A percentile compares a stretch with the other conserved stretches of the same genome.
phyloP scores from a whole-genome alignment of 495 filamentous ascomycete species.

The Podospora pseudopauciseta region DNA sequence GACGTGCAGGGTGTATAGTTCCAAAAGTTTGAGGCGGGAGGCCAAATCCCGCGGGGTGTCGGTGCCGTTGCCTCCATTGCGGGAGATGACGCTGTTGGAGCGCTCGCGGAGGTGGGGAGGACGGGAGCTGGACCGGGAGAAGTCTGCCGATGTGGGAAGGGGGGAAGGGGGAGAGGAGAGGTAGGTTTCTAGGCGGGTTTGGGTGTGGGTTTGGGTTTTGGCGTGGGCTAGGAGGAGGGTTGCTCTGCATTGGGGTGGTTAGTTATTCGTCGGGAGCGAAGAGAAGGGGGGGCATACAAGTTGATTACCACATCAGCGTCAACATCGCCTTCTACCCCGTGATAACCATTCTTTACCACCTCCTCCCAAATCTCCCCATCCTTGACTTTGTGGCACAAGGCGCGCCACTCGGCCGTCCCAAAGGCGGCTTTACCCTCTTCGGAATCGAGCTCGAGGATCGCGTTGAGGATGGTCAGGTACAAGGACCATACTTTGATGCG shows the following conservation, averaged over 20 bases:
- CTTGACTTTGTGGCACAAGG: conserved; percentile 71
- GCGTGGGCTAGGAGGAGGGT: conserved; percentile 85
- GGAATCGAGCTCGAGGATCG: conserved; percentile 79
- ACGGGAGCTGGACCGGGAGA: conserved; percentile 33
- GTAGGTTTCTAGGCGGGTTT: conserved; percentile 84
- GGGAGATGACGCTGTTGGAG: conserved; percentile 37
- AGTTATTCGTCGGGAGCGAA: not conserved
- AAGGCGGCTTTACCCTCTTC: conserved; percentile 86
- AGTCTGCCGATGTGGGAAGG: conserved; percentile 57
- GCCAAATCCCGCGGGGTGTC: conserved; percentile 74
- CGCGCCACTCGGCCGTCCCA: conserved; percentile 78
- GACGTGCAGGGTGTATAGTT: conserved; percentile 90
- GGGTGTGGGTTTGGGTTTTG: conserved; percentile 74
- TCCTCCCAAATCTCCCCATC: conserved; percentile 91
- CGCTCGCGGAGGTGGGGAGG: conserved; percentile 11
- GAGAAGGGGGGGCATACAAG: conserved; percentile 53
- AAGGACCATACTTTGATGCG: conserved; percentile 96
- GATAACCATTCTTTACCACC: conserved; percentile 79
- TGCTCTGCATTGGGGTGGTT: conserved; percentile 48
- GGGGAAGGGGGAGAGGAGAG: conserved; percentile 72
- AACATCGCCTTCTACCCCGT: conserved; percentile 80
- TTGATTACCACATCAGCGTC: conserved; percentile 95
- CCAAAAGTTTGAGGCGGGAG: conserved; percentile 79
- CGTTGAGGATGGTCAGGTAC: conserved; percentile 89
- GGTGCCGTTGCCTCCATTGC: conserved; percentile 49